Base-by-base conservation (phyloP, 176 grass and related monocot species). In the Guadua angustifolia region DNA sequence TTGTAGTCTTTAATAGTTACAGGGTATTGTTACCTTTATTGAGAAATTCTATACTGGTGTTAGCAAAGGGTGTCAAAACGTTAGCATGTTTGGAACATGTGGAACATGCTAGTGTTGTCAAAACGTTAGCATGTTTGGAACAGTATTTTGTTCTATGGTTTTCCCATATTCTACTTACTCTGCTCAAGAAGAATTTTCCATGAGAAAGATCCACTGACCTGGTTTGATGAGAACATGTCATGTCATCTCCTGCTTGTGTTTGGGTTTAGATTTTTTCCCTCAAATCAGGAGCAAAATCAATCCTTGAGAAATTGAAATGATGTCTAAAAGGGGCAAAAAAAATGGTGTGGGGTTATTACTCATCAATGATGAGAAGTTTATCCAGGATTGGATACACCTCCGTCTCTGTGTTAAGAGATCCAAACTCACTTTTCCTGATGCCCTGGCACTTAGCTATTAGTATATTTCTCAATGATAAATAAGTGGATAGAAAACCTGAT, bases 201-300 rank as follows among this genome's bases (percentile, higher is more conserved):
- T 59, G 56, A 24, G 56, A 59, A 59, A 58, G 9, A 59, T 59
- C 3, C 56, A 10, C n/a, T 66, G 18, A 49, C 14, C 19, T 66
- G 22, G 21, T 79, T 88, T 79, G 6, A 25, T 55, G 79, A 57
- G 62, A 76, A 64, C 36, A 55, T 66, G 16, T 22, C 35, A 18
- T 55, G 53, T 4, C 55, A 63, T 88, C 14, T 26, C 11, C 16
- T 77, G 10, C 43, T 82, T 82, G 13, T 38, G 35, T 76, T 39
- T 76, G 9, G 10, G 44, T 78, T 29, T 83, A 62, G 45, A 32
- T 56, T 66, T 11, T 11, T 11, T 58, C 9, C 50, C 53, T 32
- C 35, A 53, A 19, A 13, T 51, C 2, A 7, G 44, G 55, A 78
- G 60, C 38, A 74, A 17, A 12, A 64, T 38, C 18, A 10, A 36